Conservation (phyloP, 2,329 filamentous ascomycete species). For the Penicillium sp. region DNA sequence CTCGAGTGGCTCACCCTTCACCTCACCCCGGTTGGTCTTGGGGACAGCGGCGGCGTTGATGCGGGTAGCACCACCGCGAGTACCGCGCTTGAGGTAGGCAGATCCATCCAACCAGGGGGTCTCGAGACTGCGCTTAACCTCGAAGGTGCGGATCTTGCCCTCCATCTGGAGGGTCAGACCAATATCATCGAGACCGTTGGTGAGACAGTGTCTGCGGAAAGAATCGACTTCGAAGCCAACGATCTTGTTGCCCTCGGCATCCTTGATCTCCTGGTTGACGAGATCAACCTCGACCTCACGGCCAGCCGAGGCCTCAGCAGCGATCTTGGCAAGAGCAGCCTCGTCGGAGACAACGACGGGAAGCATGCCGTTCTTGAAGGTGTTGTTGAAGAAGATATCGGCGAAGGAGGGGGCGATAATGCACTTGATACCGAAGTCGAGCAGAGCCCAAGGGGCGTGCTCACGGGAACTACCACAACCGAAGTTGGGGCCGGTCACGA, state of each 20-base stretch:
- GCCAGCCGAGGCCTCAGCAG: conserved; percentile 74
- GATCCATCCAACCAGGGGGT: conserved; percentile 91
- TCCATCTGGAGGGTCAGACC: conserved; percentile 91
- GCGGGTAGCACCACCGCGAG: conserved; percentile 59
- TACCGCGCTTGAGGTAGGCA: conserved; percentile 67
- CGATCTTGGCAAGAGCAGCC: conserved; percentile 66
- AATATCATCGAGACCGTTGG: conserved; percentile 95
- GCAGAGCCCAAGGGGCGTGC: conserved; percentile 94
- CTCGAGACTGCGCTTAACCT: conserved; percentile 71
- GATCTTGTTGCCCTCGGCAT: conserved; percentile 70
- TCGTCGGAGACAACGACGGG: conserved; percentile 74
- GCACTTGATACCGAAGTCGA: conserved; percentile 94
- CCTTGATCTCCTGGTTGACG: conserved; percentile 77
- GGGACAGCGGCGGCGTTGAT: conserved; percentile 70
- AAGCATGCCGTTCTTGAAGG: conserved; percentile 99
- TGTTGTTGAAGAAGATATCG: conserved; percentile 99
- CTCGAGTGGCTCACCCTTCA: conserved; percentile 80
- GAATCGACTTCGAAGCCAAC: conserved; percentile 83
- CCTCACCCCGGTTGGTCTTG: conserved; percentile 84
- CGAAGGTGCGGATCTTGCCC: conserved; percentile 81
- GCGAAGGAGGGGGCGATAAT: conserved; percentile 86
- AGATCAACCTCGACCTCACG: conserved; percentile 88
- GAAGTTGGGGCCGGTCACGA: conserved; percentile 91
- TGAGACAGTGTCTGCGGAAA: conserved; percentile 90
- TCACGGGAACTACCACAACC: conserved; percentile 91